Evolutionary conservation across 2,329 filamentous ascomycete species (phyloP), one percentile per base, ranked within the genome.

Genomic region (Teratosphaeriaceae sp.): DNA sequence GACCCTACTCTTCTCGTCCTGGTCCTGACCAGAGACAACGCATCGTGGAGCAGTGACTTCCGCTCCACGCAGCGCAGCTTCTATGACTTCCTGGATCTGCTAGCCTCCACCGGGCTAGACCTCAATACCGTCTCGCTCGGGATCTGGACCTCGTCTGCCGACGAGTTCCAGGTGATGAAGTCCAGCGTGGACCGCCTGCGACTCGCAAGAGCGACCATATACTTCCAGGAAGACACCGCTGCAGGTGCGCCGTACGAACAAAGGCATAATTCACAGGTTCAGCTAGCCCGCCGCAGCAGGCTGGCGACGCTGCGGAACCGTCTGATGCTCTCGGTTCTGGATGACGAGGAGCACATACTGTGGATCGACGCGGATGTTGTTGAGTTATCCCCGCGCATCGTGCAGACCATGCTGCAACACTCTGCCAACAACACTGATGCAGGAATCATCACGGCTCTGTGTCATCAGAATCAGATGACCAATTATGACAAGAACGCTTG

Each of bases 401-500:
- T 65, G 16, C 56, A 61, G 24, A 42, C 43, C 3, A 65, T 65
- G 56, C 46, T 61, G 19, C 42, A 39, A 1, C 58, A 63, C 30
- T 55, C 61, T 2, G 48, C 48, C 33, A 47, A 38, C 6, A 53
- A 50, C 13, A 47, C 48, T 7, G 52, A 59, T 16, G 57, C 58
- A 8, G 60, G 61, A 2, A 51, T 65, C 29, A 54, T 65, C 38
- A 65, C 63, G 11, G 57, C 61, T 3, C 46, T 58, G 16, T 65
- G 61, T 47, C 49, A 50, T n/a, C 55, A 61, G 40, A 56, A 57
- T 41, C 49, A 57, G 23, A 58, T 54, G 12, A 42, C 48, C 12
- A 64, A 65, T 38, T 66, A 65, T 47, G 64, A 66, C 49, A 63
- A 61, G 50, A 65, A 64, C 40, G 57, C 62, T 5, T 66, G 64